These are phyloP conservation scores for Cordyceps fumosorosea DNA, from an alignment of 2,329 filamentous ascomycete species.

Conservation along the genomic window DNA sequence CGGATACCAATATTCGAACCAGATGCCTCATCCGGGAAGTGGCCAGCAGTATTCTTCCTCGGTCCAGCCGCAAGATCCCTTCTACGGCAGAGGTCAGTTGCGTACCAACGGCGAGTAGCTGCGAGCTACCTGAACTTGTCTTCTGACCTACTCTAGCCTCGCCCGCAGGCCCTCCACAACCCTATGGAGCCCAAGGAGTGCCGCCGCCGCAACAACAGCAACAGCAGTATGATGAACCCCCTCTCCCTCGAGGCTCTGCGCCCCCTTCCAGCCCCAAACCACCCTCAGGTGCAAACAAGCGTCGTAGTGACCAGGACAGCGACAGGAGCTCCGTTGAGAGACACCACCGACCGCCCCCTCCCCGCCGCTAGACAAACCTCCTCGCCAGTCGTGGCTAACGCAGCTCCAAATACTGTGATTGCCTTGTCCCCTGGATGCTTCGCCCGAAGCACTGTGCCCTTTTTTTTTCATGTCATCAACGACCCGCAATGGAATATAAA, in stretches of 20 bases:
- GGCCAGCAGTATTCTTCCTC: conserved; percentile 28
- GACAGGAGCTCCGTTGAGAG: conserved; percentile 34
- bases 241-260: conserved; percentile 31
- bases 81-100: conserved; percentile 55
- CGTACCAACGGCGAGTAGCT: conserved; percentile 21
- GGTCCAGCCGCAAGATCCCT: conserved; percentile 45
- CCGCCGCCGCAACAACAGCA: conserved; percentile 23
- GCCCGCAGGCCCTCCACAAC: conserved; percentile 37
- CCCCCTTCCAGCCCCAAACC: conserved; percentile 34
- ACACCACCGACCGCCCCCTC: conserved; percentile 30
- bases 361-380: conserved; percentile 27
- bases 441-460: conserved; percentile 15
- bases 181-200: conserved; percentile 33
- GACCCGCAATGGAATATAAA: conserved; percentile 9
- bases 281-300: conserved; percentile 30
- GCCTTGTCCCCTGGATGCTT: conserved; percentile 26
- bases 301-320: conserved; percentile 37
- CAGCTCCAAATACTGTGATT: conserved; percentile 10
- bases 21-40: conserved; percentile 25
- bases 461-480: conserved; percentile 1
- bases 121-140: conserved; percentile 5
- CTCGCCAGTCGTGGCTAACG: neutral
- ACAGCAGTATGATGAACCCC: conserved; percentile 44
- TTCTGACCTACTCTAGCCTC: conserved; percentile 39
- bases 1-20: conserved; percentile 27